Base-by-base conservation (phyloP, 352 stramenopile species). In the Aphanomyces euteiches region DNA sequence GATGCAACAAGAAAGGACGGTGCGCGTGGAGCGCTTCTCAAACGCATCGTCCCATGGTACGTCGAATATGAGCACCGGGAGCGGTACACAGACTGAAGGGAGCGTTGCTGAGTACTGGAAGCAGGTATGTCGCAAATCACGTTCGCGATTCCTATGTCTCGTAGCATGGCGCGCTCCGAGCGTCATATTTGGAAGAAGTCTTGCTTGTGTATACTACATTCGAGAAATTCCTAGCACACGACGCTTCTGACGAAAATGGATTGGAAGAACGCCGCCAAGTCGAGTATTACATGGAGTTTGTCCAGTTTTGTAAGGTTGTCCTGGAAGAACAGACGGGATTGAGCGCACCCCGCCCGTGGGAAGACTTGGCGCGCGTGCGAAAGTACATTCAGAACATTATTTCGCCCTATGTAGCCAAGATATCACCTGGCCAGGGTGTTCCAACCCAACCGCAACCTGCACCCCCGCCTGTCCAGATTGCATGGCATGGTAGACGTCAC, bases 301-400 rank as follows among this genome's bases (percentile, higher is more conserved):
- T 70, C 40, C 3, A 17, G 15, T 70, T 70, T 36, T 70, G 64
- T 41, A 70, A 70, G 21, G 7, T 43, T 8, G 64, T 70, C 1
- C 47, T 70, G 15, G 64, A 70, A n/a, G 64, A 70, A 45, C 21
- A 59, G 36, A 57, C 12, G 36, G 43, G 15, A 10, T 12, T 37
- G 38, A n/a, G 34, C 19, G 15, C 64, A 7, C n/a, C 40, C 28
- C 64, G 64, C 10, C 13, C 64, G 4, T 70, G 64, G 64, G 64
- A 70, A 60, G 64, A 70, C n/a, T 41, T 70, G 7, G 64, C 64
- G 39, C 64, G 64, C n/a, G 64, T 70, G 13, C 64, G 64, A 8
- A 70, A 70, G 54, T 70, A 70, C 40, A 70, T 70, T 50, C 53
- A 54, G 12, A 48, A 61, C 15, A 58, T 70, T 1, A 47, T 70